Evolutionary conservation across 192 early-diverging fungal genomes (phyloP).

Genomic region (Coemansia sp.): DNA sequence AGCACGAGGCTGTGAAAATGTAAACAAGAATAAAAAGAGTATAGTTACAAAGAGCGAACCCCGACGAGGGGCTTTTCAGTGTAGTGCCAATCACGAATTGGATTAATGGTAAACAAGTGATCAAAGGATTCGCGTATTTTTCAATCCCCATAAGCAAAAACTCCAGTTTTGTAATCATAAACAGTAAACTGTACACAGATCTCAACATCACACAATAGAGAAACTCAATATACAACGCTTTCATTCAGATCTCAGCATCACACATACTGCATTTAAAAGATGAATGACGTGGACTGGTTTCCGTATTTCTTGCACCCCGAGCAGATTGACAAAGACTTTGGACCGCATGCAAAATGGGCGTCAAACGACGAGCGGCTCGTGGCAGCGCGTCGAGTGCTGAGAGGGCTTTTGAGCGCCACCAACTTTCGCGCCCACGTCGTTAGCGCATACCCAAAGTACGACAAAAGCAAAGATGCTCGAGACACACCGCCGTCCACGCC

Average conservation of each 20-base stretch:
- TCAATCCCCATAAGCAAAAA: background rate
- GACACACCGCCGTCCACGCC: constrained; percentile 43
- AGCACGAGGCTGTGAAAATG: background rate
- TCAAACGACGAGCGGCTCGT: constrained; percentile 7
- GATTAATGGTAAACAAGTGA: background rate
- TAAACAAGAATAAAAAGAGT: background rate
- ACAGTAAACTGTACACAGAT: background rate
- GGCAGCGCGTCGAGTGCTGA: constrained; percentile 22
- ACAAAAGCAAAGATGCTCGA: constrained; percentile 13
- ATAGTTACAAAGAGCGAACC: too few species aligned
- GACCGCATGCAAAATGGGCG: constrained; percentile 8
- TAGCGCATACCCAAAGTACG: constrained; percentile 37
- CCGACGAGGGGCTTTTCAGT: too few species aligned
- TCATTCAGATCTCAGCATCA: too few species aligned
- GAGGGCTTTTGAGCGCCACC: constrained; percentile 30
- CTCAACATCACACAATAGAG: background rate
- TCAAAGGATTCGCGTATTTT: background rate
- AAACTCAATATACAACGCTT: background rate
- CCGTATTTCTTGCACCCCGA: constrained; percentile 44
- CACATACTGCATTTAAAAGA: constrained; percentile 1
- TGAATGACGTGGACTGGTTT: constrained; percentile 39
- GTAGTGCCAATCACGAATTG: background rate
- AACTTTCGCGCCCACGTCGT: constrained; percentile 42
- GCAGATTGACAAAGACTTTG: constrained; percentile 27
- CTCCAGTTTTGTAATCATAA: background rate